Evolutionary conservation across 2,329 filamentous ascomycete genomes (phyloP).

Genomic region (Monilinia polystroma): DNA sequence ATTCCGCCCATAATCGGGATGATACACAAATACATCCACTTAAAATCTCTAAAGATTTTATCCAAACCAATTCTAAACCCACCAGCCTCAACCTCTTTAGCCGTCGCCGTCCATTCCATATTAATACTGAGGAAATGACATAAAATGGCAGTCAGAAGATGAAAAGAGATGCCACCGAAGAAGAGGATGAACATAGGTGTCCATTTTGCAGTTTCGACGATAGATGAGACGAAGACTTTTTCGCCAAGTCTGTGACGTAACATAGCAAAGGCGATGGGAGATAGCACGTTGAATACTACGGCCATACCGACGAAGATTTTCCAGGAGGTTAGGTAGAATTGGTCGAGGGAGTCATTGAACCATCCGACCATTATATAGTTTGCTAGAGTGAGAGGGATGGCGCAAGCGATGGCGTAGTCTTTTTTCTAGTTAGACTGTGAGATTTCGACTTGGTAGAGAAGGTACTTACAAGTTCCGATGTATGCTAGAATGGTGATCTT

Average conservation of each 20-base stretch:
- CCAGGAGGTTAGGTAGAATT: slow-evolving; percentile 67
- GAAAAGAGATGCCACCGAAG: slow-evolving; percentile 46
- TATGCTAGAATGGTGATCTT: slow-evolving; percentile 72
- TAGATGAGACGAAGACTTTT: slow-evolving; percentile 37
- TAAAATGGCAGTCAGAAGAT: slow-evolving; percentile 45
- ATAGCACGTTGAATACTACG: slow-evolving; percentile 61
- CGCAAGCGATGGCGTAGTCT: slow-evolving; percentile 63
- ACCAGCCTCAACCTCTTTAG: slow-evolving; percentile 57
- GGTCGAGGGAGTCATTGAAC: slow-evolving; percentile 65
- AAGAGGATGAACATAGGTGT: slow-evolving; percentile 45
- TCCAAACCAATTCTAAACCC: slow-evolving; percentile 58
- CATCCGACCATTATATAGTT: slow-evolving; percentile 74
- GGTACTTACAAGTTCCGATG: slow-evolving; percentile 48
- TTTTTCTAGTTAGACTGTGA: background rate
- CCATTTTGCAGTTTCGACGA: slow-evolving; percentile 58
- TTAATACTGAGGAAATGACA: slow-evolving; percentile 47
- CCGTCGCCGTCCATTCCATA: slow-evolving; percentile 55
- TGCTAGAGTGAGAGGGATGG: slow-evolving; percentile 62
- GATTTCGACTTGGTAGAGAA: no score
- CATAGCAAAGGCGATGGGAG: slow-evolving; percentile 31
- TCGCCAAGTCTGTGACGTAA: slow-evolving; percentile 32
- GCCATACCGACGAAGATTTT: slow-evolving; percentile 62
- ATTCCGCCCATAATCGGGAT: slow-evolving; percentile 32
- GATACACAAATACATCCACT: slow-evolving; percentile 46
- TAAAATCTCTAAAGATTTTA: slow-evolving; percentile 56